A percentile compares a stretch with the other conserved stretches of the same genome.
Conservation (phyloP, 768 basidiomycete genomes). For the Trametes punicea region DNA sequence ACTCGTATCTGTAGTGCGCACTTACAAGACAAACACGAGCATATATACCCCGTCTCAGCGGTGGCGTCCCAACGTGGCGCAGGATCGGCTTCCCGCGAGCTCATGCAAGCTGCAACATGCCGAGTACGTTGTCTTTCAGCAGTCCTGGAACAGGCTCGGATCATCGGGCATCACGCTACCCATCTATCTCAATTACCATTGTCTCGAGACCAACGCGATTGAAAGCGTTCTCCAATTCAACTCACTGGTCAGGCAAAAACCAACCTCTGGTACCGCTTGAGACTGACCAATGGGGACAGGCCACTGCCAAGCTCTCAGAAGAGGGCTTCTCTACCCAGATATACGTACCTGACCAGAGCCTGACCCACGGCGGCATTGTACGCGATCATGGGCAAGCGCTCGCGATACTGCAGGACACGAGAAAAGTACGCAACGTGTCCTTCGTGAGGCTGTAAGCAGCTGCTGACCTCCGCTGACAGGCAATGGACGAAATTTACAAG, state of each 20-base stretch:
- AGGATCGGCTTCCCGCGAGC: conserved; percentile 8
- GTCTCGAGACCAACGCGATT: conserved; percentile 10
- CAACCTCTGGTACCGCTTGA: background rate
- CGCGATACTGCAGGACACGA: conserved; percentile 6
- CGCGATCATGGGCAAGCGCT: conserved; percentile 7
- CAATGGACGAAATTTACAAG: conserved; percentile 14
- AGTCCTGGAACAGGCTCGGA: background rate
- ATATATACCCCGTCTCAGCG: conserved; percentile 11
- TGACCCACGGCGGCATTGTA: conserved; percentile 2
- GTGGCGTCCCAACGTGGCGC: conserved; percentile 10
- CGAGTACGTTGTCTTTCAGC: conserved; percentile 3
- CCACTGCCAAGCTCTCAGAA: background rate
- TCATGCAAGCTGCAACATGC: conserved; percentile 13
- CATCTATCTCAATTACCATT: conserved; percentile 11
- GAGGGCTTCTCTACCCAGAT: background rate
- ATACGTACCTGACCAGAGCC: background rate
- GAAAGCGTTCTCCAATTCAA: conserved; percentile 11
- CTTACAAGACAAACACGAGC: conserved; percentile 11
- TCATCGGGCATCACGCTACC: background rate
- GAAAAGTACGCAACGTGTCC: background rate
- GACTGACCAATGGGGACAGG: background rate
- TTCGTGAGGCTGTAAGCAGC: too few relatives aligned
- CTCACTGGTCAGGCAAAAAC: background rate
- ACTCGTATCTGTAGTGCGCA: background rate
- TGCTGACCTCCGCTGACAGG: background rate